These are phyloP conservation scores for Leptographium wingfieldii DNA, from an alignment of 2,329 filamentous ascomycete genomes.

Conservation along the genomic window DNA sequence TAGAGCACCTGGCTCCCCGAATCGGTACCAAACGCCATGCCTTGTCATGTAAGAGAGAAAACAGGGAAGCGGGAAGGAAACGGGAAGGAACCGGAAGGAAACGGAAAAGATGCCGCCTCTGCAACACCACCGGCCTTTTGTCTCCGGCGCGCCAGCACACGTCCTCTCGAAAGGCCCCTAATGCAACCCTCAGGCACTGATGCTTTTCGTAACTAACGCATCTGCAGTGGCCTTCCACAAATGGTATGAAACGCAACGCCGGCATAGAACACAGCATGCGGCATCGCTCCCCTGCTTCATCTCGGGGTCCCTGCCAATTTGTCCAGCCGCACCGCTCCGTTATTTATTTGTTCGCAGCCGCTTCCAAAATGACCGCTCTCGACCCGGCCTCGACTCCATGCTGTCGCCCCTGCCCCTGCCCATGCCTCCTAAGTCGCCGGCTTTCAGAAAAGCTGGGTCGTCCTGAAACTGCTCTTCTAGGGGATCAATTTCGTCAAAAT, in stretches of 20 bases:
- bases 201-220: background rate
- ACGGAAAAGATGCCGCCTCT: no score
- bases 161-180: background rate
- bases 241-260: background rate
- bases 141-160: background rate
- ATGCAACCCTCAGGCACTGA: background rate
- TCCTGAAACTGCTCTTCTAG: conserved; percentile 36
- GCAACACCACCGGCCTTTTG: background rate
- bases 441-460: conserved; percentile 23
- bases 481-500: conserved; percentile 27
- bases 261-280: background rate
- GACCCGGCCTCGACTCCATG: conserved; percentile 7
- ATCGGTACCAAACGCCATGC: background rate
- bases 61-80: background rate
- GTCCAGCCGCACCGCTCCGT: background rate
- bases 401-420: conserved; percentile 2
- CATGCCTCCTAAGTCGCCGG: conserved; percentile 8
- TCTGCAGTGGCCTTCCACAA: background rate
- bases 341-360: conserved; percentile 14
- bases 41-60: background rate
- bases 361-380: conserved; percentile 16
- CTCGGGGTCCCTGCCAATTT: background rate
- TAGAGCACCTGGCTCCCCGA: background rate
- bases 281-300: background rate
- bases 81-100: no score